Base-by-base conservation (phyloP, 306 rosid species). In the Coriaria nepalensis region DNA sequence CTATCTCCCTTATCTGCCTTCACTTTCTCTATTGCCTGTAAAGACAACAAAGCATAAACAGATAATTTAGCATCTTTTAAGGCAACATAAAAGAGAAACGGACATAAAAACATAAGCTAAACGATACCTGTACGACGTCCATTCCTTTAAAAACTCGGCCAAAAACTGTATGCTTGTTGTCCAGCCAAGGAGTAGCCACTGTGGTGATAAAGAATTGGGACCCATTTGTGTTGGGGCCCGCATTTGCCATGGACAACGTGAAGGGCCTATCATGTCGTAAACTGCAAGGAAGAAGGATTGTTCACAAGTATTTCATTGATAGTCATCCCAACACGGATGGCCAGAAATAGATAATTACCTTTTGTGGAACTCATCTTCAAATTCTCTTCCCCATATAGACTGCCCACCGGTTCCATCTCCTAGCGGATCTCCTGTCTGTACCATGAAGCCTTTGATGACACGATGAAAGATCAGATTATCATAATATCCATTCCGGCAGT, bases 371-470 rank as follows among this genome's bases (percentile, higher is more conserved):
- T 90, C 98, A 67, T 90, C 98, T 70, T 85, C 98, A 62, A 90
- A 90, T 57, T 90, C 98, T 61, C 98, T 81, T 37, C 98, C 98
- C 98, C 98, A 90, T 64, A 90, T 85, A 59, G 95, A 90, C 50
- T 81, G 98, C 48, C 98, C 98, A 52, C 98, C 95, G 13, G 98
- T 85, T 48, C 98, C 98, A 55, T 90, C 98, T 63, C 95, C 95
- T 48, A 90, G 68, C 75, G 98, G 98, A 82, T 90, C 98, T 68
- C 98, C 94, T 45, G 98, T 90, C 67, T 90, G 98, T 59, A 90
- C 55, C 98, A 82, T 90, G 79, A 90, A 90, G 56, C 95, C 98
- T 66, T 79, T 90, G 69, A 90, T 90, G 73, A 90, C 95, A 13
- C 98, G 80, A 50, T 90, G 98, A 62, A 85, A 90, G 50, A 85